Conservation (phyloP, 2,329 filamentous ascomycete genomes). For the Ploettnerulaceae sp. region DNA sequence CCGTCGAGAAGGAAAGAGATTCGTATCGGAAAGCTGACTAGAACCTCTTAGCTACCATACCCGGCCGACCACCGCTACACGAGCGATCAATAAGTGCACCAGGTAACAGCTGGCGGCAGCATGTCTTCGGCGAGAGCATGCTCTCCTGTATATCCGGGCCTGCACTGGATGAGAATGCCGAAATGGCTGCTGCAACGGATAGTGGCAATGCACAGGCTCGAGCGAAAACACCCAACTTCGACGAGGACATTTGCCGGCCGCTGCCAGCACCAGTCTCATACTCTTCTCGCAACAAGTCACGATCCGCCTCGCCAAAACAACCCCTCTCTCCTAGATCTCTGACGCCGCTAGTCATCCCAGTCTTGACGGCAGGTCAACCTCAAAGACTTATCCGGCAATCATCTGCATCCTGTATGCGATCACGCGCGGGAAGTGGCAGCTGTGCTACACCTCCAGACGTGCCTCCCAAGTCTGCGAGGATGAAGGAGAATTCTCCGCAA, state of each 20-base stretch:
- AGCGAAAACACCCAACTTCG: slow-evolving; percentile 10
- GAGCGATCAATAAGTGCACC: slow-evolving; percentile 62
- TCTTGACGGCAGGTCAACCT: slow-evolving; percentile 15
- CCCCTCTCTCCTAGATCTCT: slow-evolving; percentile 51
- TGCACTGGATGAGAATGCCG: slow-evolving; percentile 34
- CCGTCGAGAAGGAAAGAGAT: neutral
- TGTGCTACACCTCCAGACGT: slow-evolving; percentile 37
- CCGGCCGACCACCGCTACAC: slow-evolving; percentile 58
- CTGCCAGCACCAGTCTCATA: slow-evolving; percentile 1
- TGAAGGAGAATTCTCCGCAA: slow-evolving; percentile 44
- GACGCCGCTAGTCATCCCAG: slow-evolving; percentile 53
- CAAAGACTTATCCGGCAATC: slow-evolving; percentile 18
- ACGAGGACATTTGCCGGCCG: slow-evolving; percentile 1
- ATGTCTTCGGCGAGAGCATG: slow-evolving; percentile 37
- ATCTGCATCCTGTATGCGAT: slow-evolving; percentile 39
- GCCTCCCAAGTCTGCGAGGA: slow-evolving; percentile 38
- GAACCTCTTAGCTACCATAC: slow-evolving; percentile 53
- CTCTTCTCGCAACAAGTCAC: slow-evolving; percentile 4
- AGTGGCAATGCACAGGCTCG: slow-evolving; percentile 7
- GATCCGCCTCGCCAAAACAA: slow-evolving; percentile 31
- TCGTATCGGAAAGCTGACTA: slow-evolving; percentile 10
- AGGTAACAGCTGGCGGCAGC: slow-evolving; percentile 43
- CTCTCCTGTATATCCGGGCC: slow-evolving; percentile 34
- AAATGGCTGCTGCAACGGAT: slow-evolving; percentile 24
- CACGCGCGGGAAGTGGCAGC: slow-evolving; percentile 35